These are phyloP conservation scores for Colletotrichum neosansevieriae DNA, from an alignment of 2,329 filamentous ascomycete genomes.

Conservation along the genomic window DNA sequence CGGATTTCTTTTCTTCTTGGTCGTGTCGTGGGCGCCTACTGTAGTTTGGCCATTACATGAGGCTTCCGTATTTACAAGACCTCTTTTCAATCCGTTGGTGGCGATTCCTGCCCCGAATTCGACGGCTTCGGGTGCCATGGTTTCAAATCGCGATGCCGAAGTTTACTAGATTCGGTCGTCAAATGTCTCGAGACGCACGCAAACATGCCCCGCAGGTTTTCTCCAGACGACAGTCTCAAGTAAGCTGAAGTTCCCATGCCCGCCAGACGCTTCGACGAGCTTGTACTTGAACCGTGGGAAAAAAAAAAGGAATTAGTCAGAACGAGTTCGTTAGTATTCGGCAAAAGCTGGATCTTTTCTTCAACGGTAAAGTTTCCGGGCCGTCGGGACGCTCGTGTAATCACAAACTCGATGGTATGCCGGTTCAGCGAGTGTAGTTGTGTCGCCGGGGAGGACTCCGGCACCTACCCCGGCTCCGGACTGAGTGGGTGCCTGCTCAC, in stretches of 20 bases:
- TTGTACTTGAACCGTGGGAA: too few species aligned
- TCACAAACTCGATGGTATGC: background rate
- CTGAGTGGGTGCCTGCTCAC: too few species aligned
- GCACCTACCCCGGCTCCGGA: conserved; percentile 24
- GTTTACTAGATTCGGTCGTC: too few species aligned
- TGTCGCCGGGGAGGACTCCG: background rate
- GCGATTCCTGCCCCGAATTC: background rate
- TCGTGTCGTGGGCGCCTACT: background rate
- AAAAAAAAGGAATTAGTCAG: background rate
- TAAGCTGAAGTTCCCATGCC: too few species aligned
- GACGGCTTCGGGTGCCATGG: conserved; percentile 3
- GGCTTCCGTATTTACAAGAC: background rate
- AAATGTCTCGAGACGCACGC: background rate
- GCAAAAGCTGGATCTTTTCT: background rate
- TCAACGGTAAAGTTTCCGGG: conserved; percentile 8
- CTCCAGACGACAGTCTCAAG: too few species aligned
- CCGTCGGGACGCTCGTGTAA: background rate
- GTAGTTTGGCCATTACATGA: background rate
- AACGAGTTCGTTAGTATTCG: background rate
- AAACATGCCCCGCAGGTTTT: too few species aligned
- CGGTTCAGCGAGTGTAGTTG: background rate
- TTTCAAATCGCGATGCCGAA: background rate
- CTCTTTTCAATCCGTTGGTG: conserved; percentile 2
- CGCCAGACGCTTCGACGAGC: too few species aligned
- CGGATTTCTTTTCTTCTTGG: background rate